Percentiles rank a stretch among this genome's conserved stretches.
Conservation (phyloP, 108 stramenopile genomes). For the Epithemia pelagica region DNA sequence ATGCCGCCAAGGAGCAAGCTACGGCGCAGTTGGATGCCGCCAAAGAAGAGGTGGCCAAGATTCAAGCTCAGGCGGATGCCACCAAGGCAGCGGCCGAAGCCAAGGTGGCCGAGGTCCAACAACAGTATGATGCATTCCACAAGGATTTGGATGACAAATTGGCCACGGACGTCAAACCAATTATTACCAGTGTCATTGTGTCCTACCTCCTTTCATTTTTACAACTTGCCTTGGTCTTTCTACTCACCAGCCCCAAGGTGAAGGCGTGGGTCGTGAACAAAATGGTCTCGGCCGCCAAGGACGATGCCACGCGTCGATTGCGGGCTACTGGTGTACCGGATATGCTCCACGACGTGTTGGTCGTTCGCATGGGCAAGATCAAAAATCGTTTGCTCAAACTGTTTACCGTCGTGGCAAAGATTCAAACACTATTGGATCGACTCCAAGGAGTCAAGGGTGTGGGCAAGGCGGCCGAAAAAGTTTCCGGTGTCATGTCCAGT, state of each 20-base stretch:
- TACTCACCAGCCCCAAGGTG: constrained; percentile 1
- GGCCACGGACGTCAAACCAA: constrained; percentile 4
- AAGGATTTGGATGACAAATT: neutral
- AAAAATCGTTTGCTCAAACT: neutral
- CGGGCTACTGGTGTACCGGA: neutral
- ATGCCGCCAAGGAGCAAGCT: neutral
- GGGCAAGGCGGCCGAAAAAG: neutral
- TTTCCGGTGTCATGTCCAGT: neutral
- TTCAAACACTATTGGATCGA: constrained; percentile 5
- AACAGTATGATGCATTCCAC: neutral
- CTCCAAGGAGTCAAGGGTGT: neutral
- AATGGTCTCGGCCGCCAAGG: neutral
- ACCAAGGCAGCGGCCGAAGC: neutral
- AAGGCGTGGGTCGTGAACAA: constrained; percentile 2
- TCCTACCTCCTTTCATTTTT: constrained; percentile 9
- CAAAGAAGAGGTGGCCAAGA: neutral
- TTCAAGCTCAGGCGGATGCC: neutral
- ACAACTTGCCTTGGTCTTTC: constrained; percentile 1
- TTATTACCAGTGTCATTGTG: constrained; percentile 2
- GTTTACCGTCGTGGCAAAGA: neutral
- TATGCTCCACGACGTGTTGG: constrained; percentile 8
- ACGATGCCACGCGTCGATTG: neutral
- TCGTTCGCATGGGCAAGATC: constrained; percentile 1
- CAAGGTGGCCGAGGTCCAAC: neutral
- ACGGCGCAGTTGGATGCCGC: neutral